Base-by-base conservation (phyloP, 2,329 filamentous ascomycete genomes). In the Cordyceps cicadae region DNA sequence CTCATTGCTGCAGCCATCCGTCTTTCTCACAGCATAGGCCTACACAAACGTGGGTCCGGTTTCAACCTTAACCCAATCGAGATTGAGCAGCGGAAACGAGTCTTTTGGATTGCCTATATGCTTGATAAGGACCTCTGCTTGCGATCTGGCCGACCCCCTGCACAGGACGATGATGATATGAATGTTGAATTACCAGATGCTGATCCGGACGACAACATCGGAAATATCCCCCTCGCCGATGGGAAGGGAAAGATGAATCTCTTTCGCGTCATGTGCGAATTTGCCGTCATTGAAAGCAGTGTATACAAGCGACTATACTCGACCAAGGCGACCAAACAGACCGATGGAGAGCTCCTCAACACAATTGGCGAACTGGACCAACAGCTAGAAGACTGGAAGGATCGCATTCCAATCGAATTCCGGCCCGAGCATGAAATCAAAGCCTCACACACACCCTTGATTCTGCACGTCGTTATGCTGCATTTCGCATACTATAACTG, bases 401-500 rank as follows among this genome's bases (percentile, higher is more conserved):
- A 97, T 70, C 86, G 82, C 56, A 97, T 99, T 59, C 93, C 94
- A 2, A 82, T 96, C 61, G 94, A 97, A 69, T 97, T 97, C 76
- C 85, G 94, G n/a, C 94, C 94, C 0, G 94, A 97, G 73, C 87
- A 97, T 71, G 92, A 97, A 73, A 97, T 99, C 73, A 92, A 92
- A 72, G 90, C 91, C 0, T 89, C 88, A 0, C 91, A 97, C 72
- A 95, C 92, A 0, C 92, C 93, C 0, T 80, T 97, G n/a, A 92
- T 97, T 21, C 79, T 99, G 21, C 93, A 97, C 66, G 86, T 99
- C 57, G 92, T 96, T 63, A 90, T 96, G 71, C 78, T 99, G 62
- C 94, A 99, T 72, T 95, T 99, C 69, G 88, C 91, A 1, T 99
- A 99, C 74, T 97, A 97, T 78, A 99, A 99, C 72, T 97, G 92